Percentiles rank a stretch among this genome's conserved stretches.
Evolutionary conservation across 1,284 basidiomycete genomes (phyloP).

Genomic region (Vanrija sp.): DNA sequence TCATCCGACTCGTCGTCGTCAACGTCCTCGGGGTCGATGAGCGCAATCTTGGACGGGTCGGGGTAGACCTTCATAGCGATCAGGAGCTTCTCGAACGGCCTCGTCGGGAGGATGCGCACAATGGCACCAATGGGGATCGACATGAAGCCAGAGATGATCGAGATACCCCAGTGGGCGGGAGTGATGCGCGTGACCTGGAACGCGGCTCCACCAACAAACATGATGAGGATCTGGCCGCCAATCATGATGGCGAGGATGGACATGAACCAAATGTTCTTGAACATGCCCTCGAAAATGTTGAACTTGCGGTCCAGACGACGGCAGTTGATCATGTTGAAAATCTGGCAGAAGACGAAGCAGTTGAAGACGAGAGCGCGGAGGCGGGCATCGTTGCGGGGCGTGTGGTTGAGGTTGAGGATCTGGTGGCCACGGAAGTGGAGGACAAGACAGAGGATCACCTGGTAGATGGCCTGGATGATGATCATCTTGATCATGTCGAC

Average conservation of each 20-base stretch:
- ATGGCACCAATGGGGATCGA: constrained; percentile 83
- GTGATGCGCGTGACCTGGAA: constrained; percentile 81
- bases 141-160: constrained; percentile 71
- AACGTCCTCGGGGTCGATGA: constrained; percentile 57
- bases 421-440: constrained; percentile 78
- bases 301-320: constrained; percentile 76
- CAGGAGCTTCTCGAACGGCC: constrained; percentile 69
- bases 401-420: constrained; percentile 63
- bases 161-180: constrained; percentile 89
- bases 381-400: constrained; percentile 49
- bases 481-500: constrained; percentile 96
- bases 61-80: constrained; percentile 63
- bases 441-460: constrained; percentile 75
- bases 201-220: constrained; percentile 84
- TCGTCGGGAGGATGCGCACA: constrained; percentile 76
- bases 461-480: constrained; percentile 80
- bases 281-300: constrained; percentile 84
- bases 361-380: constrained; percentile 92
- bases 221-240: constrained; percentile 78
- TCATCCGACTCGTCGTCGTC: constrained; percentile 63
- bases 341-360: constrained; percentile 91
- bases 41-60: constrained; percentile 48
- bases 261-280: constrained; percentile 80
- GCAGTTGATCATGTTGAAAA: constrained; percentile 90
- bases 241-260: constrained; percentile 79